A percentile compares a stretch with the other conserved stretches of the same genome.
Evolutionary conservation across 208 protist genomes (phyloP).

Genomic region (Acanthamoeba castellanii): DNA sequence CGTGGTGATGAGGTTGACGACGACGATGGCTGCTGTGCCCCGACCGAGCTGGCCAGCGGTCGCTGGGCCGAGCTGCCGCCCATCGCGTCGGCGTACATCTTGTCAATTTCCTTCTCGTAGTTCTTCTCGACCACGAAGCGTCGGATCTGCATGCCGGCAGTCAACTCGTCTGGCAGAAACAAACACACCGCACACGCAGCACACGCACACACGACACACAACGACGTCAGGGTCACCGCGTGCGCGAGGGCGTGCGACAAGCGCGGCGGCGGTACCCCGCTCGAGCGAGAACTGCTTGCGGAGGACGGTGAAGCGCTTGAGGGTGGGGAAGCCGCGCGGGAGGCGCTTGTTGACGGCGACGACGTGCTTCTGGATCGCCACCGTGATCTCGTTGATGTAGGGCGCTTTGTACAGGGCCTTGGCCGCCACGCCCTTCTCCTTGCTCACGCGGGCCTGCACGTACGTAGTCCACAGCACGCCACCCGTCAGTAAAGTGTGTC

Average conservation of each 20-base stretch:
- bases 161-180: conserved; percentile 10
- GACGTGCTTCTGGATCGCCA: conserved; percentile 43
- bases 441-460: not conserved
- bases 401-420: conserved; percentile 54
- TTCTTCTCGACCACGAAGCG: conserved; percentile 34
- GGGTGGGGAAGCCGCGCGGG: not conserved
- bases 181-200: too few species aligned
- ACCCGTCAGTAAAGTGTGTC: too few species aligned
- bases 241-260: too few species aligned
- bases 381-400: conserved; percentile 67
- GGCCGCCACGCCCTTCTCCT: conserved; percentile 11
- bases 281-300: conserved; percentile 51
- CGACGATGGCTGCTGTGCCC: too few species aligned
- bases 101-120: conserved; percentile 46
- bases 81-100: conserved; percentile 39
- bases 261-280: not conserved
- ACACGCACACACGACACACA: too few species aligned
- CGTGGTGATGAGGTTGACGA: too few species aligned
- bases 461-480: too few species aligned
- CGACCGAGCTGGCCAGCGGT: too few species aligned
- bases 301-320: conserved; percentile 51
- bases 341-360: conserved; percentile 31
- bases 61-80: too few species aligned
- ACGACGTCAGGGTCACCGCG: too few species aligned
- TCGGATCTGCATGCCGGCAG: not conserved